These are phyloP conservation scores for Hylodesmum podocarpum DNA, from an alignment of 306 rosid species.

Conservation along the genomic window DNA sequence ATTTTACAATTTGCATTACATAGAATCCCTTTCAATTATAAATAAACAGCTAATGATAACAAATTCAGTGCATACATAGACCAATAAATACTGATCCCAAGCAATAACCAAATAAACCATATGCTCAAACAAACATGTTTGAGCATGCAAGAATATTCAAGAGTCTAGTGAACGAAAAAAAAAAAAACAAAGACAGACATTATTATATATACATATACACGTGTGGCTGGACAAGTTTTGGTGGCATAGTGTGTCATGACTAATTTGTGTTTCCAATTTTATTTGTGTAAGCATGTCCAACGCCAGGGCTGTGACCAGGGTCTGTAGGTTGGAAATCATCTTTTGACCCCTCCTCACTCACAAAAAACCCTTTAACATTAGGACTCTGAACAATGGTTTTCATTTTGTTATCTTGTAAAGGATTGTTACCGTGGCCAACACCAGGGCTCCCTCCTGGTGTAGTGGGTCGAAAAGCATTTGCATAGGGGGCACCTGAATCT, in stretches of 20 bases:
- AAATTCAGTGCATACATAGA: not conserved
- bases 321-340: constrained; percentile 38
- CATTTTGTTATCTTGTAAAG: not conserved
- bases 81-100: not conserved
- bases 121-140: not conserved
- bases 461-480: constrained; percentile 47
- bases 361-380: not conserved
- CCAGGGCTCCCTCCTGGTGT: constrained; percentile 68
- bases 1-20: not conserved
- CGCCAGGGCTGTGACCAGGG: constrained; percentile 55
- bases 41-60: not conserved
- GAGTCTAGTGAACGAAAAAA: too few relatives aligned
- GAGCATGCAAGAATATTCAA: not conserved
- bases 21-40: not conserved
- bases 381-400: constrained; percentile 25
- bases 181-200: too few relatives aligned
- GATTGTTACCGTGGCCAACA: constrained; percentile 32
- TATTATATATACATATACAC: not conserved
- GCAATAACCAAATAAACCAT: not conserved
- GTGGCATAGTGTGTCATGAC: not conserved
- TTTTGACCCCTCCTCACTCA: not conserved
- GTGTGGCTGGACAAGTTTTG: too few relatives aligned
- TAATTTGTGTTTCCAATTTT: constrained; percentile 15
- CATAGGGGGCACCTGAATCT: not conserved
- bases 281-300: constrained; percentile 36